phyloP scores from a whole-genome alignment of 2,329 filamentous ascomycete species.

The Scedosporium boydii region DNA sequence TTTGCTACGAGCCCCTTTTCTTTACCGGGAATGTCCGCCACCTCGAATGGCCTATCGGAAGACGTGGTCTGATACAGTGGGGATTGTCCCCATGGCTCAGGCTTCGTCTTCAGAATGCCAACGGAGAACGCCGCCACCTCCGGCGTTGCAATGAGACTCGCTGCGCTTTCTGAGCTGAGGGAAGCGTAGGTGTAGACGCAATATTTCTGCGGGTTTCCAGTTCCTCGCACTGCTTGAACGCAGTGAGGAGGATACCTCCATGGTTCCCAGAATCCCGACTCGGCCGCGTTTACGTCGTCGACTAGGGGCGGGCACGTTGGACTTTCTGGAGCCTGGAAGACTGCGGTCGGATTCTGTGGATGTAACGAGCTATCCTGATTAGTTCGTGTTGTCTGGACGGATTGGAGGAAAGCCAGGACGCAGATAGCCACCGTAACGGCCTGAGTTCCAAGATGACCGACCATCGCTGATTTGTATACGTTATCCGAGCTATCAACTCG shows the following conservation, averaged over 20 bases:
- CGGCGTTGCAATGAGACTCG: slow-evolving; percentile 24
- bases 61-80: neutral
- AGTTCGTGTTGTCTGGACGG: too few species aligned
- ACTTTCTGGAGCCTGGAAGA: neutral
- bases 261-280: neutral
- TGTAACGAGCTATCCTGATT: too few species aligned
- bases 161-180: slow-evolving; percentile 16
- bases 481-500: too few species aligned
- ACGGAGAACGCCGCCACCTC: slow-evolving; percentile 20
- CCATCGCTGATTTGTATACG: too few species aligned
- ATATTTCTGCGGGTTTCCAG: neutral
- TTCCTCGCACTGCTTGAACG: neutral
- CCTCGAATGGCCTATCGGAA: slow-evolving; percentile 13
- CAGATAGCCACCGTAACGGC: too few species aligned
- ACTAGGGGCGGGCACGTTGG: neutral
- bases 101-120: slow-evolving; percentile 13
- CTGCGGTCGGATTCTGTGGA: neutral
- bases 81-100: slow-evolving; percentile 1
- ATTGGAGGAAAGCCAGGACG: too few species aligned
- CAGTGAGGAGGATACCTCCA: neutral
- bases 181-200: slow-evolving; percentile 18
- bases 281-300: neutral
- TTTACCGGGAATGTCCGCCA: slow-evolving; percentile 19
- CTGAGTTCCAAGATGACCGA: too few species aligned
- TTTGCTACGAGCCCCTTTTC: slow-evolving; percentile 24